Base-by-base conservation (phyloP, 2,329 filamentous ascomycete genomes). In the Colletotrichum sp. region DNA sequence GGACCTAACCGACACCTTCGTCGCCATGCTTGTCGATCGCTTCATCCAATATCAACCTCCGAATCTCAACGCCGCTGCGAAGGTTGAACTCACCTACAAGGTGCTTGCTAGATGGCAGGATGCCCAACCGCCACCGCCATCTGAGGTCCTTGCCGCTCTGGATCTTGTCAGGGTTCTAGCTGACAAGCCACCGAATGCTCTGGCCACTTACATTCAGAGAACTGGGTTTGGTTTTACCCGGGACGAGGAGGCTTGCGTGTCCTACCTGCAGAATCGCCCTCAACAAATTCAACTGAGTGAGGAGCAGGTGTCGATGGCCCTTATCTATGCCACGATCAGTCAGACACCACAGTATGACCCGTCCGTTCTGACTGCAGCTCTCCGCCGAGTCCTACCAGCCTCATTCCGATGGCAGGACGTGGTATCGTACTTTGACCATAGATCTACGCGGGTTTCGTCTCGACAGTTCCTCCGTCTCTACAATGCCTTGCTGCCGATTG, bases 31-130 rank as follows among this genome's bases (percentile, higher is more conserved):
- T 74, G 89, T 98, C 84, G 95, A 98, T 83, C 94, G 95, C 79
- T 94, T 98, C 80, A 93, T 98, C 71, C 93, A 97, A 84, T 93
- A 96, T 80, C 95, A 96, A 67, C 95, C 96, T 34, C 94, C 94
- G 30, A 95, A 94, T 83, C 98, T 98, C 87, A 95, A 94, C 80
- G 92, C 95, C 71, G 90, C 93, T 69, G 93, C 92, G 73, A 92
- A 94, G 81, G 89, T 93, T 78, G 94, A 96, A 81, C 89, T 94
- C 16, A 89, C 90, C 73, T 89, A 91, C 81, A 94, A 93, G 78
- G 89, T 93, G 73, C 90, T 90, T 80, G 89, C 93, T 72, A 91
- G 95, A 79, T 98, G 95, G 83, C 89, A 88, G 73, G 85, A 90
- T 67, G 92, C 94, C 77, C 87, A 91, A 71, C 87, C 90, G n/a